Evolutionary conservation across 176 grass and related monocot genomes (phyloP).

Genomic region (Bothriochloa decipiens): DNA sequence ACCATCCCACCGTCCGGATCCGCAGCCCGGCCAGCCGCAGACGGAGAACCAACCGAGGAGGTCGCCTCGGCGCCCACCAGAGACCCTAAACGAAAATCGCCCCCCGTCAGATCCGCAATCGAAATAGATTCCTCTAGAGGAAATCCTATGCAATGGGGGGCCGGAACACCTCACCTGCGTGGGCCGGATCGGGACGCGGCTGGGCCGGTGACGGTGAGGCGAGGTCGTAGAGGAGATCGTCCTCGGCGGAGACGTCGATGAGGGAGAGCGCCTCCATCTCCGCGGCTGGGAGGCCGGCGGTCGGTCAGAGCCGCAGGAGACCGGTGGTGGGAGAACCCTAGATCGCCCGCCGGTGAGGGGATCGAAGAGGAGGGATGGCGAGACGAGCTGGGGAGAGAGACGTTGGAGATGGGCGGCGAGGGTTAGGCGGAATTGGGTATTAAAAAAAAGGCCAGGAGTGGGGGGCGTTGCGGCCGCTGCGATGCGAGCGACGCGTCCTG

Average conservation of each 20-base stretch:
- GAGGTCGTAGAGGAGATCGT: conserved; percentile 66
- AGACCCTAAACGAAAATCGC: background rate
- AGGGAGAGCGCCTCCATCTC: conserved; percentile 69
- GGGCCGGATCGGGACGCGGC: conserved; percentile 39
- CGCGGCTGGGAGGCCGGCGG: too few relatives aligned
- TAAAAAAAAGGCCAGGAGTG: background rate
- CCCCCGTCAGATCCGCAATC: conserved; percentile 19
- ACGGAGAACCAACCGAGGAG: background rate
- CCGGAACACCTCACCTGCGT: conserved; percentile 7
- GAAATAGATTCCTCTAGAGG: background rate
- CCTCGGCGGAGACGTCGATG: conserved; percentile 70
- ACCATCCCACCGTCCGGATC: conserved; percentile 40
- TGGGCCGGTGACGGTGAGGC: conserved; percentile 28
- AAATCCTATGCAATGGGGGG: background rate
- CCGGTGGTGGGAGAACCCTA: conserved; percentile 34
- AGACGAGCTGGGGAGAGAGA: conserved; percentile 39
- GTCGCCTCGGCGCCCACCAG: background rate
- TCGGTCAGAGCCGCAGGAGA: background rate
- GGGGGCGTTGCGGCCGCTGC: background rate
- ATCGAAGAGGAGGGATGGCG: background rate
- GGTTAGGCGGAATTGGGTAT: background rate
- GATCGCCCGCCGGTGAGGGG: conserved; percentile 32
- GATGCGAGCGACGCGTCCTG: background rate
- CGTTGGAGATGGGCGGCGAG: conserved; percentile 8
- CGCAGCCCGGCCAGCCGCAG: background rate